Evolutionary conservation across 1,284 basidiomycete species (phyloP).

Genomic region (Sporisorium iseilematis-ciliati): DNA sequence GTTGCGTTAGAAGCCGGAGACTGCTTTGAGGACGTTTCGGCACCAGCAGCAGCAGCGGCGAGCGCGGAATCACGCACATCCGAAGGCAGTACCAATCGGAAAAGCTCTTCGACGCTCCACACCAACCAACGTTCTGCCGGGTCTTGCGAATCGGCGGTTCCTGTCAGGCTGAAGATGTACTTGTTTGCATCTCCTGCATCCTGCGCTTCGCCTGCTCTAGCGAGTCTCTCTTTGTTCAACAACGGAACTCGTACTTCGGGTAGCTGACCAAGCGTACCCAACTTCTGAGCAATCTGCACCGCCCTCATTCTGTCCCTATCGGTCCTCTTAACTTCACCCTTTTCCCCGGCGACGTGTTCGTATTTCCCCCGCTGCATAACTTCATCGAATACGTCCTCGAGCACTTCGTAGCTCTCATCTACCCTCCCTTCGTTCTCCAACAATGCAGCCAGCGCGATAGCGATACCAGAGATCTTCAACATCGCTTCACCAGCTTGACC

Average conservation of each 20-base stretch:
- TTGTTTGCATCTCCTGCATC: constrained; percentile 20
- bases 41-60: constrained; percentile 24
- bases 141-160: constrained; percentile 39
- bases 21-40: neutral
- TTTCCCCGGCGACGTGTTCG: constrained; percentile 11
- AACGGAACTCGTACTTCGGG: constrained; percentile 38
- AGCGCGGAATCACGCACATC: constrained; percentile 38
- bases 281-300: constrained; percentile 62
- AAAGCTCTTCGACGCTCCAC: constrained; percentile 69
- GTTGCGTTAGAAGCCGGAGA: neutral
- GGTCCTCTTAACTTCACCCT: constrained; percentile 28
- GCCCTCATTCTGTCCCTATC: constrained; percentile 60
- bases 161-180: constrained; percentile 31
- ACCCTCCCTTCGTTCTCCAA: constrained; percentile 61
- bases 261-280: constrained; percentile 59
- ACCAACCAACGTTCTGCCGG: constrained; percentile 65
- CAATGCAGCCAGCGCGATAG: constrained; percentile 64
- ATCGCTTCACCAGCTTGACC: constrained; percentile 35
- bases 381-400: constrained; percentile 63
- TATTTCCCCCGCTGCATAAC: constrained; percentile 39
- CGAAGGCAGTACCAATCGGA: constrained; percentile 47
- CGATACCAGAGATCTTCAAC: constrained; percentile 68
- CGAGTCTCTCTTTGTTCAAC: constrained; percentile 16
- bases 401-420: constrained; percentile 46
- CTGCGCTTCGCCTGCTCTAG: neutral